Evolutionary conservation across 2,329 filamentous ascomycete genomes (phyloP).

Genomic region (Sphaerostilbella broomeana): DNA sequence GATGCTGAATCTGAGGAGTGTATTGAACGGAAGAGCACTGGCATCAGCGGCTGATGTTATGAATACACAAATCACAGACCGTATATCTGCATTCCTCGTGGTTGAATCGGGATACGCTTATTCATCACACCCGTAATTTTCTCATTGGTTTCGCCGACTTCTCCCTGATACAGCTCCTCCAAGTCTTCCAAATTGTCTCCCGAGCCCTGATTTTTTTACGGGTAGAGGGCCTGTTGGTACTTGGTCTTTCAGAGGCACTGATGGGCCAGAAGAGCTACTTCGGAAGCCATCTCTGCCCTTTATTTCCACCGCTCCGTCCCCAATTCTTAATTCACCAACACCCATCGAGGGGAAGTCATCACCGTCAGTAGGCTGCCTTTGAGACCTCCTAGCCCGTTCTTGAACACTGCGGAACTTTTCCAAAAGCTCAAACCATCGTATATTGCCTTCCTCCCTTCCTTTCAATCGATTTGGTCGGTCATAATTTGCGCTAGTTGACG

Average conservation of each 20-base stretch:
- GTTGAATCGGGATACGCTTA: no score
- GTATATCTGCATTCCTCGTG: no score
- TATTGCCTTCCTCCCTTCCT: slow-evolving; percentile 72
- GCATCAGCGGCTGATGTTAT: slow-evolving; percentile 29
- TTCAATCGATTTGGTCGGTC: slow-evolving; percentile 74
- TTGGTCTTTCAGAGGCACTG: slow-evolving; percentile 45
- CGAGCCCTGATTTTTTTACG: slow-evolving; percentile 56
- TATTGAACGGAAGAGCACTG: slow-evolving; percentile 55
- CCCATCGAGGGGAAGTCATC: slow-evolving; percentile 42
- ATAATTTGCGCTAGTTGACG: slow-evolving; percentile 50
- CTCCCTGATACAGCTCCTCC: slow-evolving; percentile 65
- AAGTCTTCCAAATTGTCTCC: slow-evolving; percentile 62
- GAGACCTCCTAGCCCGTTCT: slow-evolving; percentile 69
- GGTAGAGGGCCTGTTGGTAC: slow-evolving; percentile 35
- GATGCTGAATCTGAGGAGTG: slow-evolving; percentile 71
- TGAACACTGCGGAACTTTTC: slow-evolving; percentile 93
- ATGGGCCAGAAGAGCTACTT: slow-evolving; percentile 29
- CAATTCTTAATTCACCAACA: slow-evolving; percentile 35
- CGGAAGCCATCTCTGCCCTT: slow-evolving; percentile 35
- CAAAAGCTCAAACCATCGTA: slow-evolving; percentile 86
- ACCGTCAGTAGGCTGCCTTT: slow-evolving; percentile 50
- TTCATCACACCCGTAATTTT: no score
- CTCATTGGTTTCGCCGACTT: slow-evolving; percentile 42
- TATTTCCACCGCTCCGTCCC: slow-evolving; percentile 34
- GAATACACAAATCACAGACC: no score